Evolutionary conservation across 75 land plant genomes (phyloP), one percentile per base, ranked within the genome.

Genomic region (Picea sitchensis): DNA sequence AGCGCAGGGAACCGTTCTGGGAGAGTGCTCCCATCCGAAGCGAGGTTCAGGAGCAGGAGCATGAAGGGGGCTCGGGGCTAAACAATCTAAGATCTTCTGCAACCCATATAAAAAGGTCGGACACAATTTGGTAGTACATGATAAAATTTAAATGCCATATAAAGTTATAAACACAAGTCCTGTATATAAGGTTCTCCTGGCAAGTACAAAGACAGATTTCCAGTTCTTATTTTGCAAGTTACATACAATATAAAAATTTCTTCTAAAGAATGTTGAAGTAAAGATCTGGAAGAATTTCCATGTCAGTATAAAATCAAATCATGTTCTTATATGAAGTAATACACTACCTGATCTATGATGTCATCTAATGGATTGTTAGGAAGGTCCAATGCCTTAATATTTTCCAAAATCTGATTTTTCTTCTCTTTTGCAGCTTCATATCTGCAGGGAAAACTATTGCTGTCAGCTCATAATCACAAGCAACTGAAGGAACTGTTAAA

Each of bases 341-440:
- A 11, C 4, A 34, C 15, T 84, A 96, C 99, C 95, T 94, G 93
- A 78, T 96, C 97, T 84, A 96, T 91, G 61, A 96, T 87, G 79
- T 96, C 99, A 94, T 96, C 99, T 75, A 96, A 81, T 56, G 99
- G 99, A 90, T 96, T 96, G 77, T 94, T 96, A 68, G 99, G 99
- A 77, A 96, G 89, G 76, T 96, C 93, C 76, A 96, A 61, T n/a
- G 88, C 81, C 18, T 95, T 91, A 30, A 96, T 92, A 58, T 86
- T 84, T 21, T 94, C 99, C 86, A 96, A 80, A 57, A 91, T 83
- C 62, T 88, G 88, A 12, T 58, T 78, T 80, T 91, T 92, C 14
- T 95, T 88, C 65, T 88, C 86, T 23, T 82, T 72, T 30, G 99
- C 99, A 64, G 76, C 85, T 78, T 92, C 93, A 83, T 89, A 90